These are phyloP conservation scores for Cutaneotrichosporon sp. DNA, from an alignment of 1,284 basidiomycete species.

Conservation along the genomic window DNA sequence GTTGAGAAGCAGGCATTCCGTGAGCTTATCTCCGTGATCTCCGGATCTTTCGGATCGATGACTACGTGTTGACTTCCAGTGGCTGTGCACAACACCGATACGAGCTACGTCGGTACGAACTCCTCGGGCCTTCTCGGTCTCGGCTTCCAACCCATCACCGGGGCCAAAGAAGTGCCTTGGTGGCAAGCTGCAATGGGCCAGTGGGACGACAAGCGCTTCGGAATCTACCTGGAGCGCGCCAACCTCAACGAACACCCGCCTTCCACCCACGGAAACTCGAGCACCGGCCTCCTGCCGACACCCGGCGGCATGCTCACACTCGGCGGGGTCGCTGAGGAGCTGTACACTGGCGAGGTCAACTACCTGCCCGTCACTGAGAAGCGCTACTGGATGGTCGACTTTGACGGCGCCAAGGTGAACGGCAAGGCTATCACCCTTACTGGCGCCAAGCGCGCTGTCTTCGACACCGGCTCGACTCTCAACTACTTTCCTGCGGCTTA, in stretches of 20 bases:
- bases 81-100: slow-evolving; percentile 7
- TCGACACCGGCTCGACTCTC: slow-evolving; percentile 39
- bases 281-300: slow-evolving; percentile 48
- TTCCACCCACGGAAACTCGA: background rate
- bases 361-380: slow-evolving; percentile 59
- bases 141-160: slow-evolving; percentile 54
- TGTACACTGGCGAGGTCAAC: slow-evolving; percentile 73
- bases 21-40: slow-evolving; percentile 25
- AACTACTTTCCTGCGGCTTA: slow-evolving; percentile 24
- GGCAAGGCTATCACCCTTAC: background rate
- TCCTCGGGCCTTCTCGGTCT: slow-evolving; percentile 57
- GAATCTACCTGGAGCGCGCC: slow-evolving; percentile 70
- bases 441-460: slow-evolving; percentile 1
- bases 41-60: background rate
- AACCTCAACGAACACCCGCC: background rate
- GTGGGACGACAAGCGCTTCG: slow-evolving; percentile 71
- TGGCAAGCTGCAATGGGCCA: slow-evolving; percentile 64
- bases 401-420: slow-evolving; percentile 17
- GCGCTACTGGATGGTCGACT: slow-evolving; percentile 14
- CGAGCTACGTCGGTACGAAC: slow-evolving; percentile 17
- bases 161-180: slow-evolving; percentile 54
- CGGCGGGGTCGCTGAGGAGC: slow-evolving; percentile 56
- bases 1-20: slow-evolving; percentile 68
- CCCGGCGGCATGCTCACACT: slow-evolving; percentile 72
- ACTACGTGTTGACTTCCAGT: background rate